phyloP scores from a whole-genome alignment of 2,329 filamentous ascomycete species.

The Neonectria sp. region DNA sequence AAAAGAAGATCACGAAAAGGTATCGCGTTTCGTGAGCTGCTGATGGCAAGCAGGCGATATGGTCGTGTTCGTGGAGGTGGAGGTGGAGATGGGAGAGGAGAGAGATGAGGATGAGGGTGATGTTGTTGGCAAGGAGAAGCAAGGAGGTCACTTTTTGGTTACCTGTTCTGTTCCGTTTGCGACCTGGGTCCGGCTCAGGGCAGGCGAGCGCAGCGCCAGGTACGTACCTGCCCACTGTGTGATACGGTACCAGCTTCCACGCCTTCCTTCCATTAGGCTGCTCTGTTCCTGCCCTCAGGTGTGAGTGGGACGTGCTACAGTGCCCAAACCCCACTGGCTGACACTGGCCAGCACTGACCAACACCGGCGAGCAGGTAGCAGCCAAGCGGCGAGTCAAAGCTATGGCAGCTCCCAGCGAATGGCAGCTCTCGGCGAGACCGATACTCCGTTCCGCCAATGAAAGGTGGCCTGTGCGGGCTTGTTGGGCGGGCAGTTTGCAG shows the following conservation, averaged over 20 bases:
- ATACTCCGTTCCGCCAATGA: conserved; percentile 41
- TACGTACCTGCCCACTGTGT: conserved; percentile 26
- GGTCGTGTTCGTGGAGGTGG: conserved; percentile 40
- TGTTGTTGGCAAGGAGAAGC: conserved; percentile 47
- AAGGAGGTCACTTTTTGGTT: conserved; percentile 50
- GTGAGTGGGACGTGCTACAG: conserved; percentile 29
- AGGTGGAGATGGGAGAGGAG: conserved; percentile 35
- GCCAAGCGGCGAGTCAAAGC: conserved; percentile 12
- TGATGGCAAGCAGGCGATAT: conserved; percentile 45
- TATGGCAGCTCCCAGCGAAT: conserved; percentile 37
- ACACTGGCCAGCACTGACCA: conserved; percentile 23
- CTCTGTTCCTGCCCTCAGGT: conserved; percentile 14
- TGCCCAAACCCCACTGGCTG: conserved; percentile 23
- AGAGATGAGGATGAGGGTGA: conserved; percentile 36
- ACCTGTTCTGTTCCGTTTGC: conserved; percentile 53
- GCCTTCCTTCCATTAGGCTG: conserved; percentile 19
- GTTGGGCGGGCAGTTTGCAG: conserved; percentile 1
- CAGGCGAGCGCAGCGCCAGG: conserved; percentile 20
- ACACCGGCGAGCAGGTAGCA: conserved; percentile 13
- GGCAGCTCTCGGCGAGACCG: conserved; percentile 23
- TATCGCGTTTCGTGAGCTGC: conserved; percentile 44
- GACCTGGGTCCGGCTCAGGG: conserved; percentile 30
- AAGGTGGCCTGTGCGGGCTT: conserved; percentile 14
- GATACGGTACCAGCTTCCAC: conserved; percentile 16
- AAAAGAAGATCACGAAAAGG: conserved; percentile 38